Conservation (phyloP, 805 yeast species). For the Komagataella mondaviorum region DNA sequence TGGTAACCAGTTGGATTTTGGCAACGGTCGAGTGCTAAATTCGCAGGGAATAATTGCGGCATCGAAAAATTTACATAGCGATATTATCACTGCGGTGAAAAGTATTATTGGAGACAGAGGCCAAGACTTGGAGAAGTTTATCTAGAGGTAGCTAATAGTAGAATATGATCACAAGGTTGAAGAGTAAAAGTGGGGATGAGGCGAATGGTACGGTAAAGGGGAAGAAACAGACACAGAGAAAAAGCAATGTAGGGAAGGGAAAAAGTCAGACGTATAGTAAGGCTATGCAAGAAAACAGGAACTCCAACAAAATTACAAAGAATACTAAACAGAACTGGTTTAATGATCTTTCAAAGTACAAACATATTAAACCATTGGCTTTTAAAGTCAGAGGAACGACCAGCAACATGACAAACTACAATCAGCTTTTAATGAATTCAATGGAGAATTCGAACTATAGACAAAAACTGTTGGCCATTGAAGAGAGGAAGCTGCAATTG, state of each 20-base stretch:
- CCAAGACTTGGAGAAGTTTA: constrained; percentile 14
- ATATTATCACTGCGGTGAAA: constrained; percentile 36
- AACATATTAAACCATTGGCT: neutral
- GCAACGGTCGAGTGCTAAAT: constrained; percentile 66
- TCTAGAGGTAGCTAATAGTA: neutral
- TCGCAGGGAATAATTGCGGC: constrained; percentile 95
- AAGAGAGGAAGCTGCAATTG: neutral
- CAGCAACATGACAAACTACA: neutral
- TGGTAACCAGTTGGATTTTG: constrained; percentile 67
- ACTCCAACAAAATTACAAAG: neutral
- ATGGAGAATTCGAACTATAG: neutral
- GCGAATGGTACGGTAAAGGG: neutral
- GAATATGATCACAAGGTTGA: neutral
- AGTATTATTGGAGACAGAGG: constrained; percentile 19
- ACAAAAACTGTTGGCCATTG: neutral
- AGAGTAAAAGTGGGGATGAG: neutral
- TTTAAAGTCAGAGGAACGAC: neutral
- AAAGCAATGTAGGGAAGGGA: neutral
- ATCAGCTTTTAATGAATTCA: neutral
- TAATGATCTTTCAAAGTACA: neutral
- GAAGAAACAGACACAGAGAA: neutral
- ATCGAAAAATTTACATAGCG: constrained; percentile 28
- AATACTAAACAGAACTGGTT: neutral
- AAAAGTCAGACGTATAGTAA: neutral
- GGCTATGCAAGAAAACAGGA: neutral